Evolutionary conservation across 2,329 filamentous ascomycete genomes (phyloP).

Genomic region (Clonostachys chloroleuca): DNA sequence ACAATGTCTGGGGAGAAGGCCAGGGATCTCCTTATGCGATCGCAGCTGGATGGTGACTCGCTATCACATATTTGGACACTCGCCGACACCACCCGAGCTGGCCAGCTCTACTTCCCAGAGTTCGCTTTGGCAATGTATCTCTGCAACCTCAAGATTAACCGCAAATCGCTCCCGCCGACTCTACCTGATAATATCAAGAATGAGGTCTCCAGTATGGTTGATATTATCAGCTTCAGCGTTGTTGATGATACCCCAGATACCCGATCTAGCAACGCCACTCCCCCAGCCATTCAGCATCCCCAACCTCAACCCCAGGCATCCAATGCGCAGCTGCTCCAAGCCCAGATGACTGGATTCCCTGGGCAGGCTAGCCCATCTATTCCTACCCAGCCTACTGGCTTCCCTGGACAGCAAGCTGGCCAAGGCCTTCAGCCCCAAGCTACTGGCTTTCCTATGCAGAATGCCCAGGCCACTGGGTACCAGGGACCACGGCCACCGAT

Average conservation of each 20-base stretch:
- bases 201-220: constrained; percentile 98
- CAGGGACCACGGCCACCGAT: constrained; percentile 83
- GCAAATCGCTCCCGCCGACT: constrained; percentile 69
- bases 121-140: constrained; percentile 98
- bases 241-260: constrained; percentile 57
- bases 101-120: constrained; percentile 94
- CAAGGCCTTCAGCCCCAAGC: constrained; percentile 62
- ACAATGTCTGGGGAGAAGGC: constrained; percentile 93
- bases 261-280: constrained; percentile 24
- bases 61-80: constrained; percentile 94
- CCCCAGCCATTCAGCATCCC: constrained; percentile 58
- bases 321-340: constrained; percentile 59
- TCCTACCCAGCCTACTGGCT: constrained; percentile 18
- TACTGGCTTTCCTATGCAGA: constrained; percentile 65
- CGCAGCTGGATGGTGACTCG: constrained; percentile 80
- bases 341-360: constrained; percentile 67
- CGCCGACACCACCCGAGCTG: constrained; percentile 92
- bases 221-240: constrained; percentile 95
- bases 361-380: constrained; percentile 36
- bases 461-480: constrained; percentile 75
- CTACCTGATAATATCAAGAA: constrained; percentile 89
- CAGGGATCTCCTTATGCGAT: constrained; percentile 81
- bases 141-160: constrained; percentile 88
- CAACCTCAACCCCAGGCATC: constrained; percentile 72
- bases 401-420: constrained; percentile 10